Percentiles rank a stretch among this genome's conserved stretches.
phyloP scores from a whole-genome alignment of 164 flowering plant genomes.

The Malania oleifera region DNA sequence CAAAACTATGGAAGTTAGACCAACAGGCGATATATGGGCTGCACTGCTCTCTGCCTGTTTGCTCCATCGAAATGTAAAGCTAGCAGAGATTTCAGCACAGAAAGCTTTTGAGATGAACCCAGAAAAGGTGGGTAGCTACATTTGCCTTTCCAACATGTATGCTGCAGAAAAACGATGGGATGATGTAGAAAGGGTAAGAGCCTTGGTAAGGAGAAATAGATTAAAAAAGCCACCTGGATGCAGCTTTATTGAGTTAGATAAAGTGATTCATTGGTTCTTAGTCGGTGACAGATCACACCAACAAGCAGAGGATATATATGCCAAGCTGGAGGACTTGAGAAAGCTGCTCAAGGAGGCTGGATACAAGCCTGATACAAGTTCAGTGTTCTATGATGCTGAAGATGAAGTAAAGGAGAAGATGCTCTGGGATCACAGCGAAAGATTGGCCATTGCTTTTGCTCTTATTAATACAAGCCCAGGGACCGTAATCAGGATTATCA shows the following conservation, averaged over 20 bases:
- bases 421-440: constrained; percentile 47
- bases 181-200: constrained; percentile 41
- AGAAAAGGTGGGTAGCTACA: constrained; percentile 27
- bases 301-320: constrained; percentile 29
- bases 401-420: constrained; percentile 38
- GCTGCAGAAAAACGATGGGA: constrained; percentile 42
- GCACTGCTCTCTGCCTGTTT: constrained; percentile 43
- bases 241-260: constrained; percentile 38
- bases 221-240: constrained; percentile 37
- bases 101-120: constrained; percentile 31
- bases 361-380: constrained; percentile 35
- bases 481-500: constrained; percentile 31
- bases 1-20: constrained; percentile 28
- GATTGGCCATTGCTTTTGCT: constrained; percentile 44
- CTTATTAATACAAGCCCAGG: constrained; percentile 30
- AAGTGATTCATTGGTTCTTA: constrained; percentile 30
- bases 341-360: constrained; percentile 28
- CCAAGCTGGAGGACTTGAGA: constrained; percentile 30
- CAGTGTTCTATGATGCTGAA: constrained; percentile 32
- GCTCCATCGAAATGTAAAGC: constrained; percentile 30
- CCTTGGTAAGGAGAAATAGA: constrained; percentile 22
- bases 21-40: constrained; percentile 38
- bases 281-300: constrained; percentile 39
- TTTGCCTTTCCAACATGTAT: constrained; percentile 37
- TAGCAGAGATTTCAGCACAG: constrained; percentile 38